phyloP scores from a whole-genome alignment of 106 monocot species.

The Allium fistulosum region DNA sequence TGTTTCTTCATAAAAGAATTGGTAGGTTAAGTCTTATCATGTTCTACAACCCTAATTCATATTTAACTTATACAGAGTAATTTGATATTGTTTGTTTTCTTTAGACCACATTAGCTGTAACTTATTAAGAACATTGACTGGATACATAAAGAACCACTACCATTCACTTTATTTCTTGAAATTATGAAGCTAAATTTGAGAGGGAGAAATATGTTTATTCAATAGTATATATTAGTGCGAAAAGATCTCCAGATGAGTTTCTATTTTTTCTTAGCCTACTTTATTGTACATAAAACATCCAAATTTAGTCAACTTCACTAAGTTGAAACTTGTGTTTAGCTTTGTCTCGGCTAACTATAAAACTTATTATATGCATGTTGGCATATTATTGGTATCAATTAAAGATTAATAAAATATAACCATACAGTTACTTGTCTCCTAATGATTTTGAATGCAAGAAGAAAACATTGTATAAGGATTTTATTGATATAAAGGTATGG shows the following conservation, averaged over 20 bases:
- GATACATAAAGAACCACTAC: too few relatives aligned
- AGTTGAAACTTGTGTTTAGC: constrained; percentile 4
- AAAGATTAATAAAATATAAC: not conserved
- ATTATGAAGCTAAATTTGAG: too few relatives aligned
- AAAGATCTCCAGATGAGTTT: too few relatives aligned
- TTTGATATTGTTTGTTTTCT: too few relatives aligned
- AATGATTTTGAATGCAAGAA: constrained; percentile 13
- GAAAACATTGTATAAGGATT: constrained; percentile 18
- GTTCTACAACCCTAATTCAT: constrained; percentile 1
- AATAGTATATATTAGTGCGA: too few relatives aligned
- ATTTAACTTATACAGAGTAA: not conserved
- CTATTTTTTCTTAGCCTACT: too few relatives aligned
- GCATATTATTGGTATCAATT: constrained; percentile 4
- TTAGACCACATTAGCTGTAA: too few relatives aligned
- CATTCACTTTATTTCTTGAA: too few relatives aligned
- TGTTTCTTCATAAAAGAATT: not conserved
- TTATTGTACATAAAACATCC: too few relatives aligned
- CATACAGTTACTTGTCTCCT: not conserved
- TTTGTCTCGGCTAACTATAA: constrained; percentile 7
- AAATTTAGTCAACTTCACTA: too few relatives aligned
- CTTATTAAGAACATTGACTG: too few relatives aligned
- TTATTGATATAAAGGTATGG: constrained; percentile 20
- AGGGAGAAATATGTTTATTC: too few relatives aligned
- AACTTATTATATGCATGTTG: constrained; percentile 3
- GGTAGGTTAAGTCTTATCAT: not conserved